Conservation (phyloP, 2,329 filamentous ascomycete genomes). For the Sporothrix sp. region DNA sequence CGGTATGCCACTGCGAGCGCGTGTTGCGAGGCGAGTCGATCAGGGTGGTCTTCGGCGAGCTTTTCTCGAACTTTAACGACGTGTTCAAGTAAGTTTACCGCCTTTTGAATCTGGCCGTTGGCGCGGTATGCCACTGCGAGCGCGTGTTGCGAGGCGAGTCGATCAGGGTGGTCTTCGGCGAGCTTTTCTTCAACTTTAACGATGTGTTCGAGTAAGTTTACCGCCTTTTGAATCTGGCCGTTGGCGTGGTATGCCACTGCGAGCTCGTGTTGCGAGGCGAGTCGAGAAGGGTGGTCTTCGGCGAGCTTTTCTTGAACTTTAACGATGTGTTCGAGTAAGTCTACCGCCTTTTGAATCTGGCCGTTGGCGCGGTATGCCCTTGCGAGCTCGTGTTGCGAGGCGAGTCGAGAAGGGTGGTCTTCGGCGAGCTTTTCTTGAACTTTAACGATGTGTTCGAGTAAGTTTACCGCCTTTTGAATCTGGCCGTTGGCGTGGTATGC, state of each 20-base stretch:
- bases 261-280: conserved; percentile 1
- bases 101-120: conserved; percentile 14
- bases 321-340: too few species aligned
- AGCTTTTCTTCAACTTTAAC: too few species aligned
- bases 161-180: too few species aligned
- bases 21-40: conserved; percentile 3
- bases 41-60: neutral
- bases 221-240: conserved; percentile 18
- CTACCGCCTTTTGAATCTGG: too few species aligned
- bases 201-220: too few species aligned
- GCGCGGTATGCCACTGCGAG: conserved; percentile 13
- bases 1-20: conserved; percentile 13
- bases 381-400: conserved; percentile 1
- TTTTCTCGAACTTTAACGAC: too few species aligned
- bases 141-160: neutral
- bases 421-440: conserved; percentile 8
- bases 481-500: conserved; percentile 18
- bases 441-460: too few species aligned
- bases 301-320: too few species aligned
- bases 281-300: too few species aligned
- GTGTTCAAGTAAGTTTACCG: too few species aligned
- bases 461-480: conserved; percentile 18
- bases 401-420: conserved; percentile 2
- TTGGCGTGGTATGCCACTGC: conserved; percentile 14
- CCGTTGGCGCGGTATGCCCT: conserved; percentile 18